phyloP scores from a whole-genome alignment of 1,284 basidiomycete genomes.

The Nidula niveotomentosa region DNA sequence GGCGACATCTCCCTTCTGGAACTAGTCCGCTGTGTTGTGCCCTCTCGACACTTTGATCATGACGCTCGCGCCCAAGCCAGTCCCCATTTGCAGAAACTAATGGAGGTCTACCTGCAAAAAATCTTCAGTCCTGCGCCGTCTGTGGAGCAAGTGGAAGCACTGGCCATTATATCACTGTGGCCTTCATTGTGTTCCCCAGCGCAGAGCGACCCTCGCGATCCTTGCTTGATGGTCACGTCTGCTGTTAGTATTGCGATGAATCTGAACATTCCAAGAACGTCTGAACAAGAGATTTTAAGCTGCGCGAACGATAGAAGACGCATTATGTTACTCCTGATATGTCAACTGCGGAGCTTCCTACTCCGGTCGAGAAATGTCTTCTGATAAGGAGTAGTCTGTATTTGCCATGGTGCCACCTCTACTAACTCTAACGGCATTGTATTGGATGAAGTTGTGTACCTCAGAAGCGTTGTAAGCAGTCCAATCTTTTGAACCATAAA shows the following conservation, averaged over 20 bases:
- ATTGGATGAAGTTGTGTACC: slow-evolving; percentile 1
- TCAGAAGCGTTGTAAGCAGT: background rate
- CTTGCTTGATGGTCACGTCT: slow-evolving; percentile 36
- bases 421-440: background rate
- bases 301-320: no score
- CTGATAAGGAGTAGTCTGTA: no score
- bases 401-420: no score
- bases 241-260: slow-evolving; percentile 49
- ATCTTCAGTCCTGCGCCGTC: slow-evolving; percentile 36
- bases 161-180: slow-evolving; percentile 37
- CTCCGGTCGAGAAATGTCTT: no score
- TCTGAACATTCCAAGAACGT: slow-evolving; percentile 33
- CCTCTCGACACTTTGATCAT: slow-evolving; percentile 35
- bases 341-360: no score
- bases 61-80: slow-evolving; percentile 29
- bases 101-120: slow-evolving; percentile 35
- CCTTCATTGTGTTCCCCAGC: slow-evolving; percentile 22
- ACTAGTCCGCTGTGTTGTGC: slow-evolving; percentile 36
- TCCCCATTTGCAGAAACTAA: slow-evolving; percentile 38
- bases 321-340: no score
- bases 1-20: slow-evolving; percentile 29
- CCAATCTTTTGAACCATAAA: background rate
- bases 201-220: slow-evolving; percentile 28
- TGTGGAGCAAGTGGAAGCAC: slow-evolving; percentile 38
- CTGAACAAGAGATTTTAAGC: slow-evolving; percentile 17